Percentiles rank a stretch among this genome's conserved stretches.
These are phyloP conservation scores for Ulmus americana DNA, from an alignment of 331 rosid genomes.

Conservation along the genomic window DNA sequence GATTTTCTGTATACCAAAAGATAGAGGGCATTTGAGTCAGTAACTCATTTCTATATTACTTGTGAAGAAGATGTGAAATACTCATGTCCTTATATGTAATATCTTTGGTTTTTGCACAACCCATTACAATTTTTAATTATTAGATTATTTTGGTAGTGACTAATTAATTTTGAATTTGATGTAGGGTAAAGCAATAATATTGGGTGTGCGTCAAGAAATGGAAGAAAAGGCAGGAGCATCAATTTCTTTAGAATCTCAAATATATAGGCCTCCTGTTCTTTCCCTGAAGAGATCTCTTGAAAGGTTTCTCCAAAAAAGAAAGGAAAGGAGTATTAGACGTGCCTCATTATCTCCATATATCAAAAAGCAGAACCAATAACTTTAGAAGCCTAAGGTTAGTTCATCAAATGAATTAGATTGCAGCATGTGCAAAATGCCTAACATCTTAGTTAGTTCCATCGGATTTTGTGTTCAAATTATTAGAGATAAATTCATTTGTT, in stretches of 20 bases:
- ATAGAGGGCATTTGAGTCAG: too few species aligned
- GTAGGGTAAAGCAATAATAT: constrained; percentile 45
- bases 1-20: too few species aligned
- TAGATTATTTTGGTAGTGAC: too few species aligned
- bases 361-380: neutral
- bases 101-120: too few species aligned
- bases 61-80: too few species aligned
- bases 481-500: too few species aligned
- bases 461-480: too few species aligned
- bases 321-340: constrained; percentile 25
- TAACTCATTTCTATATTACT: too few species aligned
- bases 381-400: neutral
- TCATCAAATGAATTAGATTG: neutral
- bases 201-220: constrained; percentile 34
- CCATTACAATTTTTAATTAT: too few species aligned
- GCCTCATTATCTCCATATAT: constrained; percentile 11
- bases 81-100: too few species aligned
- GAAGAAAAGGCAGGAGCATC: constrained; percentile 19
- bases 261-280: constrained; percentile 25
- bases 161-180: neutral
- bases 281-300: constrained; percentile 44
- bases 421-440: too few species aligned
- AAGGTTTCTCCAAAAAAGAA: constrained; percentile 44
- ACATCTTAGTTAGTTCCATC: too few species aligned
- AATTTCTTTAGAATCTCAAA: constrained; percentile 22